Base-by-base conservation (phyloP, 106 monocot species). In the Dioscorea alata region DNA sequence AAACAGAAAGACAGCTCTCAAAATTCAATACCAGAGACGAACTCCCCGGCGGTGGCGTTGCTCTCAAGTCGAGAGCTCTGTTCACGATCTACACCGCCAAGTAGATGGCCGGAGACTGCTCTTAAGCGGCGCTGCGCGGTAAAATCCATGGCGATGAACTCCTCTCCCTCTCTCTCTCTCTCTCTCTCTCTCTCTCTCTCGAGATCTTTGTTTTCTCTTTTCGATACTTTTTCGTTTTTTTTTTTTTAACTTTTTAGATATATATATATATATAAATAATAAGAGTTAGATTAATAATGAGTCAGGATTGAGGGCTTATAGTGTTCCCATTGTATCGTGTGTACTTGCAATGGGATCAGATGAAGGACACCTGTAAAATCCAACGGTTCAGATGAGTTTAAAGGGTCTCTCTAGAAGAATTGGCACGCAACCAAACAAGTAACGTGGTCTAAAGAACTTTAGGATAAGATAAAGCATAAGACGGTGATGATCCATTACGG, bases 1-100 rank as follows among this genome's bases (percentile, higher is more conserved):
- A 50, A 23, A n/a, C 19, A 12, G 4, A 4, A 52, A 22, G 23
- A 49, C 4, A 0, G 0, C 20, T 4, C 4, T 7, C 20, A 14
- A 50, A 17, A 12, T 14, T 15, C 20, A n/a, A 33, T 56, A 69
- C 69, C 24, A 57, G 20, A 34, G 25, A 69, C 69, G 19, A 69
- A 69, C 57, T 69, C 69, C 22, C n/a, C 69, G 24, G 69, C 69
- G 23, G 69, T 69, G 25, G 13, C 31, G 48, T 69, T 69, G 54
- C 19, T 6, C 15, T 8, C 51, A 16, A 69, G 28, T 25, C 28
- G 54, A 0, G 31, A 6, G 2, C 33, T 2, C 17, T 28, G 56
- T 8, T 23, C 69, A 12, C 18, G 5, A 12, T 69, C 69, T 19
- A 1, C 15, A 13, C 5, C 49, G 28, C 53, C 19, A 2, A 2